Percentiles rank a stretch among this genome's conserved stretches.
phyloP scores from a whole-genome alignment of 768 basidiomycete species.

The Kockovaella imperatae region DNA sequence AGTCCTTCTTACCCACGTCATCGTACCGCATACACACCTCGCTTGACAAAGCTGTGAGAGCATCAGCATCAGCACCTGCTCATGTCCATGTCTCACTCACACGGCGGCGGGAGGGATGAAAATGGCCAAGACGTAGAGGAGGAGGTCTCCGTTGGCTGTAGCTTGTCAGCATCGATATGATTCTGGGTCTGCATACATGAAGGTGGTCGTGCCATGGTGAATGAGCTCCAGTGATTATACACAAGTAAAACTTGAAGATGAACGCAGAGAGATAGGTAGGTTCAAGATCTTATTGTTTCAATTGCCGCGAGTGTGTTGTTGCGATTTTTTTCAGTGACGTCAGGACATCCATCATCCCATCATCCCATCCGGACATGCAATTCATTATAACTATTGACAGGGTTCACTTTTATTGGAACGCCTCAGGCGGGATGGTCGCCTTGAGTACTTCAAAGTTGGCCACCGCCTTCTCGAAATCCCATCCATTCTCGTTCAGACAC shows the following conservation, averaged over 20 bases:
- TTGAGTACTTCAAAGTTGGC: conserved; percentile 76
- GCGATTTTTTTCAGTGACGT: too few species aligned
- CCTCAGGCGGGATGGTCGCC: conserved; percentile 42
- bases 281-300: neutral
- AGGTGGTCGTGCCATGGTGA: conserved; percentile 13
- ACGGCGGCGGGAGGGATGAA: conserved; percentile 40
- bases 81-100: conserved; percentile 13
- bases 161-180: neutral
- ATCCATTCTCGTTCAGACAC: conserved; percentile 74
- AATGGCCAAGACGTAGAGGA: conserved; percentile 45
- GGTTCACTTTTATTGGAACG: conserved; percentile 22
- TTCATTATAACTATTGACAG: neutral
- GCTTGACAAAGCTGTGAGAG: neutral
- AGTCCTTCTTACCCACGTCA: neutral
- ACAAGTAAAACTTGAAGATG: neutral
- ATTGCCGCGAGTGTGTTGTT: too few species aligned
- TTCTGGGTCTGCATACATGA: conserved; percentile 10
- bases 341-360: neutral
- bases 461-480: conserved; percentile 72
- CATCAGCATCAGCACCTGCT: neutral
- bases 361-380: neutral
- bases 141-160: conserved; percentile 41
- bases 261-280: neutral
- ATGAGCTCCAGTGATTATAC: neutral
- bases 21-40: neutral